Conservation (phyloP, 2,329 filamentous ascomycete genomes). For the Sporothrix luriei region DNA sequence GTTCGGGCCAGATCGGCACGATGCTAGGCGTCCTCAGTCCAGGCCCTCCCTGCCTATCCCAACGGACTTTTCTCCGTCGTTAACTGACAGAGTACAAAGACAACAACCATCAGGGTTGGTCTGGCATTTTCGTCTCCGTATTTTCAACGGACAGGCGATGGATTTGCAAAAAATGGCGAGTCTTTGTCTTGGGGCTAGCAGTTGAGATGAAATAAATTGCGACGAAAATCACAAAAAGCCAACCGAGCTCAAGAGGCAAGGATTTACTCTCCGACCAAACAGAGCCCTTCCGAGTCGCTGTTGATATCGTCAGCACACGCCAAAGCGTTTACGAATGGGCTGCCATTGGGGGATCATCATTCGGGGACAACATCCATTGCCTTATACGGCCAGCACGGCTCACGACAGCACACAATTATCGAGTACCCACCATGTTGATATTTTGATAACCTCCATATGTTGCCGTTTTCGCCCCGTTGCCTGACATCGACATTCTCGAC, state of each 20-base stretch:
- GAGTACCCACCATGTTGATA: too few relatives aligned
- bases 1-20: conserved; percentile 6
- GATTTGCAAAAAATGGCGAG: not conserved
- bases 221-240: not conserved
- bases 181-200: not conserved
- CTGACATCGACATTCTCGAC: not conserved
- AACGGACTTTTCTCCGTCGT: not conserved
- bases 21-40: not conserved
- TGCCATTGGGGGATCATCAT: not conserved
- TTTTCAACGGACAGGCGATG: not conserved
- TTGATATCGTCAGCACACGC: not conserved
- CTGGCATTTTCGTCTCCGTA: not conserved
- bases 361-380: too few relatives aligned
- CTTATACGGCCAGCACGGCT: too few relatives aligned
- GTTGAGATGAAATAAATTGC: not conserved
- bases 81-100: too few relatives aligned
- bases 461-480: not conserved
- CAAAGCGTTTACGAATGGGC: not conserved
- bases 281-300: not conserved
- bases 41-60: not conserved
- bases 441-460: too few relatives aligned
- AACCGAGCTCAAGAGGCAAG: not conserved
- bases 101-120: not conserved
- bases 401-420: too few relatives aligned
- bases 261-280: not conserved